Evolutionary conservation across 371 early-diverging fungal species (phyloP), one percentile per base, ranked within the genome.

Genomic region (Haplosporangium sp.): DNA sequence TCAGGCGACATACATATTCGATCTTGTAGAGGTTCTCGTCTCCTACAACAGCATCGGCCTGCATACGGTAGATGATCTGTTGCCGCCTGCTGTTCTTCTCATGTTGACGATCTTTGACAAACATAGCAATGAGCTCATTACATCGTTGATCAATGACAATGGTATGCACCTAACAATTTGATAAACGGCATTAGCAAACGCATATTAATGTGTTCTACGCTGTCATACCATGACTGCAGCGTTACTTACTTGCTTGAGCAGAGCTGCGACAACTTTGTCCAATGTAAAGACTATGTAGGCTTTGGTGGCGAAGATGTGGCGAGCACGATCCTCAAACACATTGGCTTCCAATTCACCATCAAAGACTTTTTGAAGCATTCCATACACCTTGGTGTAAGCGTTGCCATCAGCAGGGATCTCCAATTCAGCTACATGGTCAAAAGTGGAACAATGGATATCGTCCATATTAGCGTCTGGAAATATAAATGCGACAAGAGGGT

Each of bases 301-400:
- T 36, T 93, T 87, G 18, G 95, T 96, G 5, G 92, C 91, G 80
- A 94, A 98, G 69, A 97, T 82, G 43, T 89, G 88, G 6, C 98
- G 91, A 41, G 94, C 80, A 52, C 90, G 86, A 67, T 99, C 99
- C 74, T 99, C 99, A 90, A 93, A 99, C 47, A 84, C 85, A 41
- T 83, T 83, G 41, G 87, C 81, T 37, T 99, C 99, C 62, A 98
- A 83, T 23, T 95, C 94, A 42, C 91, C 92, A 65, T 89, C 90
- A 77, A 98, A 83, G 63, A 94, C 91, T 54, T 90, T 89, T 74
- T 88, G 88, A 36, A 96, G 89, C 43, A 93, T 74, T 51, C 91
- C 90, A 52, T 97, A 75, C 16, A 98, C 82, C 29, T 92, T 89
- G 38, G 76, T 56, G 80, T 95, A 97, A 58, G 90, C 92, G 59